Evolutionary conservation across 2,329 filamentous ascomycete species (phyloP).

Genomic region (Neofusicoccum sp.): DNA sequence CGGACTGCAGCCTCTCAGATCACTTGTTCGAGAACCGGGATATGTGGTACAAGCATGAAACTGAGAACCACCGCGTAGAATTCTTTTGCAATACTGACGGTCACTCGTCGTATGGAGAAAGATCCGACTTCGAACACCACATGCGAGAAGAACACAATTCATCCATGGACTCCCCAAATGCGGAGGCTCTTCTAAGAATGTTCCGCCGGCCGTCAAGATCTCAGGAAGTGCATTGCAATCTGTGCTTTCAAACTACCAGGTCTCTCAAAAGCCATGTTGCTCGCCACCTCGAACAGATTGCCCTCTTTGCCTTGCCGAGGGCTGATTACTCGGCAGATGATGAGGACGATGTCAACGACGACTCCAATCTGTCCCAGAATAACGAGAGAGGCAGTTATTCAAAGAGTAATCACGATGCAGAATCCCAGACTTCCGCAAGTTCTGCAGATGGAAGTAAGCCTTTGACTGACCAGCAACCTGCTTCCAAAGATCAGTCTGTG

Average conservation of each 20-base stretch:
- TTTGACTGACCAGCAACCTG: too few species aligned
- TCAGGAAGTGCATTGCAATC: constrained; percentile 11
- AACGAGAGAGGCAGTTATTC: too few species aligned
- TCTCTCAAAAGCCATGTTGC: constrained; percentile 18
- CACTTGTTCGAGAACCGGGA: constrained; percentile 17
- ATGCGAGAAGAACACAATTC: constrained; percentile 13
- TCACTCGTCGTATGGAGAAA: background rate
- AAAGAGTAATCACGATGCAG: too few species aligned
- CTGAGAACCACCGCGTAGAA: constrained; percentile 15
- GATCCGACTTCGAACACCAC: constrained; percentile 10
- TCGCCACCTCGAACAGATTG: constrained; percentile 20
- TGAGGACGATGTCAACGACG: too few species aligned
- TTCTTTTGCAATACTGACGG: constrained; percentile 18
- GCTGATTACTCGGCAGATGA: background rate
- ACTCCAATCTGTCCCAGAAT: too few species aligned
- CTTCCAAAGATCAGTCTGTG: too few species aligned
- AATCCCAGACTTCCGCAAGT: too few species aligned
- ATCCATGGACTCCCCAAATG: background rate
- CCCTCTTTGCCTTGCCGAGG: constrained; percentile 19
- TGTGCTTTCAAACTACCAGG: constrained; percentile 12
- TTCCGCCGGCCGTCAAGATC: constrained; percentile 1
- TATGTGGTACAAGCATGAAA: constrained; percentile 20
- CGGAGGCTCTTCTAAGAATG: background rate
- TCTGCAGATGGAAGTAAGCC: too few species aligned
- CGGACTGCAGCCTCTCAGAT: constrained; percentile 13